Base-by-base conservation (phyloP, 2,329 filamentous ascomycete species). In the Calonectria leucothoes region DNA sequence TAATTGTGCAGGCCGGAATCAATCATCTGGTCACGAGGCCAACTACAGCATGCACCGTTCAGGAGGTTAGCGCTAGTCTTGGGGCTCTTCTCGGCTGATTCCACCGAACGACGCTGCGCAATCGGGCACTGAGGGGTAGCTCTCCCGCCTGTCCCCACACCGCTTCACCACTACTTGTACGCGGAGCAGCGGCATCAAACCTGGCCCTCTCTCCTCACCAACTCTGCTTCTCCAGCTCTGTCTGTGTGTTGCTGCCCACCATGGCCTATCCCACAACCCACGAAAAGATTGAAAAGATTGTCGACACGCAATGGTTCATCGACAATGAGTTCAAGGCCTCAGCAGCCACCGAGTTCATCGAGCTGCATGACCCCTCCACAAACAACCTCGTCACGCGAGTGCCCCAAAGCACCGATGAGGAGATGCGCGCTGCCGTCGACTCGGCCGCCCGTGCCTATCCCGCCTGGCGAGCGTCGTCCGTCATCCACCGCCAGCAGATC, bases 331-430 rank as follows among this genome's bases (percentile, higher is more conserved):
- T 95, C 82, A 84, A 91, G 48, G 83, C 88, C 33, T 94, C 93
- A 6, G 84, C 89, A 77, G 86, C 93, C 11, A 88, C 89, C 37
- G 86, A 92, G 85, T 94, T 92, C 88, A 94, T 95, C 81, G 92
- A 94, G 76, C 87, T 95, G 75, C 87, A 94, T 85, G 93, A 95
- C 82, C 93, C 93, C 14, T 93, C 93, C n/a, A 95, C 93, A 67
- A 95, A 94, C 87, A 93, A 94, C 83, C 88, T 95, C 73, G 91
- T 95, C 71, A 95, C 93, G 2, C 89, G 93, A 48, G 93, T 95
- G n/a, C 93, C 93, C 3, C 92, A 95, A 84, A 93, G 90, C 82
- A 95, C 93, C 8, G 89, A 93, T 80, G 91, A 86, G 69, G 93
- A 95, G 85, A 88, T 95, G 57, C 88, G 88, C 81, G 91, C 92